phyloP scores from a whole-genome alignment of 352 stramenopile species.

The Globisporangium viniferum region DNA sequence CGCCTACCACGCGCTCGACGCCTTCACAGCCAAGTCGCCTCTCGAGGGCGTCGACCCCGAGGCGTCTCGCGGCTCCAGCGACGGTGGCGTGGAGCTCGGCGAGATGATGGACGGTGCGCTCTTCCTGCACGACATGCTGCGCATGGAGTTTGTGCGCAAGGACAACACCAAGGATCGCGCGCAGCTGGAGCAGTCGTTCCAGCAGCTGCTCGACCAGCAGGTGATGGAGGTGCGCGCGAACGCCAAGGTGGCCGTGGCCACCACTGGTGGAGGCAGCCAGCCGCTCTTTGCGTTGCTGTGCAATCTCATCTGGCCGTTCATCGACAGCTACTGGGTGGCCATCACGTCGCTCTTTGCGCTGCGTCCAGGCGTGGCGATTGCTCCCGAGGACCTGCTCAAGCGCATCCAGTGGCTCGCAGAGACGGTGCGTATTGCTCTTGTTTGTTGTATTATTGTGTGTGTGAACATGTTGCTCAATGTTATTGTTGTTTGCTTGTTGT shows the following conservation, averaged over 20 bases:
- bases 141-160: constrained; percentile 78
- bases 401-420: constrained; percentile 82
- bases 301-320: constrained; percentile 83
- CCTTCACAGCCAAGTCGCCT: constrained; percentile 26
- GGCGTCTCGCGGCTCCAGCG: background rate
- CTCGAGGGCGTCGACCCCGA: constrained; percentile 9
- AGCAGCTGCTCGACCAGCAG: constrained; percentile 33
- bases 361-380: constrained; percentile 45
- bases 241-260: constrained; percentile 10
- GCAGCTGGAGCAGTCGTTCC: constrained; percentile 43
- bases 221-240: constrained; percentile 26
- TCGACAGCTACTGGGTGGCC: constrained; percentile 85
- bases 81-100: constrained; percentile 35
- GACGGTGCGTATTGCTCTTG: constrained; percentile 26
- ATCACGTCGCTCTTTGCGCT: constrained; percentile 73
- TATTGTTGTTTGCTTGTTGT: background rate
- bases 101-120: constrained; percentile 58
- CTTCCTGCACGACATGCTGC: constrained; percentile 78
- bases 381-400: constrained; percentile 64
- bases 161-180: constrained; percentile 44
- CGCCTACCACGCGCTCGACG: constrained; percentile 65
- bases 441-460: background rate
- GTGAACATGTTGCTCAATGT: background rate
- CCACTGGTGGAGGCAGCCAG: constrained; percentile 16
- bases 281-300: constrained; percentile 66